Evolutionary conservation across 116 monocot species (phyloP), one percentile per base, ranked within the genome.

Genomic region (Trichopus zeylanicus): DNA sequence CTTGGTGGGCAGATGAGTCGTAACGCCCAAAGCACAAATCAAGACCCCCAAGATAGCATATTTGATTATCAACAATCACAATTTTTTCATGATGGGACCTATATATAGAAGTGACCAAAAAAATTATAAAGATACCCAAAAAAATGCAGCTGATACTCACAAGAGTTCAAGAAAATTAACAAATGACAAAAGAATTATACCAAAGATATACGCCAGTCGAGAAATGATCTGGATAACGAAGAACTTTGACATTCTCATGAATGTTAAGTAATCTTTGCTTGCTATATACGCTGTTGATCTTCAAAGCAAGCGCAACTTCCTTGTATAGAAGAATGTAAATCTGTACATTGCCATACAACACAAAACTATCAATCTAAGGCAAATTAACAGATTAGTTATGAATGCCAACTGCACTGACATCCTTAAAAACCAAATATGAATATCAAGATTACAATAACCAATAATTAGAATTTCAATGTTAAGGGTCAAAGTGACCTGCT

Each of bases 41-140:
- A 71, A 97, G 79, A 28, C 97, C 97, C 56, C 97, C 97, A 72
- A 97, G 75, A 67, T 67, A 97, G 72, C 97, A 91, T 60, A 97
- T 68, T 66, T 68, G 78, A 62, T 91, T 83, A 73, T 97, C 97
- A 62, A 97, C 79, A 68, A 90, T 82, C 51, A 97, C 87, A 67
- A 97, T 87, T 80, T 97, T 97, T 60, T 97, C 97, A 84, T 97
- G 97, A 82, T 97, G 97, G 16, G 97, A 97, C 97, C 97, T 97
- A 71, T n/a, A n/a, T 25, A 4, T n/a, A n/a, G n/a, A n/a, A n/a
- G n/a, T n/a, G n/a, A n/a, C n/a, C n/a, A 20, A 8, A n/a, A n/a
- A n/a, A n/a, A n/a, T 51, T 51, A 51, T 51, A 24, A 51, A 20
- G 21, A 22, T 24, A 9, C 19, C 51, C 27, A 19, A 27, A 12